These are phyloP conservation scores for Sporobolomyces roseus DNA, from an alignment of 768 basidiomycete genomes.

Conservation along the genomic window DNA sequence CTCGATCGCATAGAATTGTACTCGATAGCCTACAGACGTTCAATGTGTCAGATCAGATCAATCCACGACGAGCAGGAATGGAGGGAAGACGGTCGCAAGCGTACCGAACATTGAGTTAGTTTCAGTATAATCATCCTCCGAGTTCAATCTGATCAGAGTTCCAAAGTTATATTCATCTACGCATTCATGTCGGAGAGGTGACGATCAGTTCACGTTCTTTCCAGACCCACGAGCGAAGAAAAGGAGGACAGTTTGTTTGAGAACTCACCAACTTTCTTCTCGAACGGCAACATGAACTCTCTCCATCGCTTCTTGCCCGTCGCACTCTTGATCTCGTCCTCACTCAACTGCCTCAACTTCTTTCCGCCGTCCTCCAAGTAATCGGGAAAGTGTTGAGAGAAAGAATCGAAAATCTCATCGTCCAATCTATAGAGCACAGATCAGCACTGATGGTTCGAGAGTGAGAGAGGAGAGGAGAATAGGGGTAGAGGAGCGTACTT, in stretches of 20 bases:
- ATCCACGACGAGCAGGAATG: neutral
- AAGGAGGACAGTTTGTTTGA: neutral
- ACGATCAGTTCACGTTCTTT: no score
- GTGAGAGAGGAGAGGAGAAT: neutral
- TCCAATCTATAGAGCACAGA: slow-evolving; percentile 59
- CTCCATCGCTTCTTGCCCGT: slow-evolving; percentile 88
- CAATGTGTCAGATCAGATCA: neutral
- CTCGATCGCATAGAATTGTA: slow-evolving; percentile 90
- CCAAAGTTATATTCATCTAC: slow-evolving; percentile 91
- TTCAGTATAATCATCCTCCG: slow-evolving; percentile 76
- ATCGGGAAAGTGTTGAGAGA: slow-evolving; percentile 76
- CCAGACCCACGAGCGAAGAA: no score
- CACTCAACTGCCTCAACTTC: slow-evolving; percentile 63
- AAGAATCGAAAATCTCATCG: slow-evolving; percentile 82
- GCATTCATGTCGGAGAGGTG: neutral
- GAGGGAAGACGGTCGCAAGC: slow-evolving; percentile 33
- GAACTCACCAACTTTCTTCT: slow-evolving; percentile 44
- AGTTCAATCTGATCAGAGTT: slow-evolving; percentile 79
- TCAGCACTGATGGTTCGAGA: neutral
- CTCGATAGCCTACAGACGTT: slow-evolving; percentile 42
- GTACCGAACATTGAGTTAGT: slow-evolving; percentile 89
- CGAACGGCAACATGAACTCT: slow-evolving; percentile 71
- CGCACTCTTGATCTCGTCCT: slow-evolving; percentile 85
- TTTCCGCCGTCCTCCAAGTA: slow-evolving; percentile 51
- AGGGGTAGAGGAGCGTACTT: slow-evolving; percentile 55